phyloP scores from a whole-genome alignment of 192 early-diverging fungal species.

The Backusella psychrophila region DNA sequence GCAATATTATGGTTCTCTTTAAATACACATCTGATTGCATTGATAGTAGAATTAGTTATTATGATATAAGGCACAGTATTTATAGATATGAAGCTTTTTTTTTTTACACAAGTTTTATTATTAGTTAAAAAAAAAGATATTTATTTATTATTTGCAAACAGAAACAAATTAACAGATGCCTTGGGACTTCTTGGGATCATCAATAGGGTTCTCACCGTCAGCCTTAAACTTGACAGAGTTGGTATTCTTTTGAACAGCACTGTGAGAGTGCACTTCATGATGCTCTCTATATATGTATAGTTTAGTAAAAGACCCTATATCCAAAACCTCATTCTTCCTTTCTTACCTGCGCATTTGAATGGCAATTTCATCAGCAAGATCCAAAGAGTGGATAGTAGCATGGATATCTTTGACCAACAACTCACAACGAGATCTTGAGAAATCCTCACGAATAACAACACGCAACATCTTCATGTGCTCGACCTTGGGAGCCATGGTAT shows the following conservation, averaged over 20 bases:
- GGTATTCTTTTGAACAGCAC: constrained; percentile 7
- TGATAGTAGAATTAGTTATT: too few species aligned
- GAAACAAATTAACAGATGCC: not conserved
- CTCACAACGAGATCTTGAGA: constrained; percentile 23
- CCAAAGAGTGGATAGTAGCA: constrained; percentile 23
- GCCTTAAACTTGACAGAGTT: not conserved
- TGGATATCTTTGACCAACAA: constrained; percentile 29
- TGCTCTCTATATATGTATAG: not conserved
- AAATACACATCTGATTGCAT: too few species aligned
- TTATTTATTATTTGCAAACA: not conserved
- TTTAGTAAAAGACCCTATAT: not conserved
- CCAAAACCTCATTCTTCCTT: not conserved
- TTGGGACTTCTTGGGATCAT: not conserved
- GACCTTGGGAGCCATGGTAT: constrained; percentile 50
- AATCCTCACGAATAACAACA: constrained; percentile 62
- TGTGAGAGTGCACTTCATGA: not conserved
- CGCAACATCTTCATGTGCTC: constrained; percentile 56
- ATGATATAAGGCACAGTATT: too few species aligned
- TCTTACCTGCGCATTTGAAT: constrained; percentile 17
- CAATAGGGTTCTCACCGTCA: not conserved
- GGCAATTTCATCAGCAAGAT: constrained; percentile 3
- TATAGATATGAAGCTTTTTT: too few species aligned
- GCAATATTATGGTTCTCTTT: too few species aligned
- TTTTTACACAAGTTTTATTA: too few species aligned
- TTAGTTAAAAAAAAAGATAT: not conserved